A percentile compares a stretch with the other conserved stretches of the same genome.
Evolutionary conservation across 495 filamentous ascomycete genomes (phyloP).

Genomic region (Hyaloscypha bicolor): DNA sequence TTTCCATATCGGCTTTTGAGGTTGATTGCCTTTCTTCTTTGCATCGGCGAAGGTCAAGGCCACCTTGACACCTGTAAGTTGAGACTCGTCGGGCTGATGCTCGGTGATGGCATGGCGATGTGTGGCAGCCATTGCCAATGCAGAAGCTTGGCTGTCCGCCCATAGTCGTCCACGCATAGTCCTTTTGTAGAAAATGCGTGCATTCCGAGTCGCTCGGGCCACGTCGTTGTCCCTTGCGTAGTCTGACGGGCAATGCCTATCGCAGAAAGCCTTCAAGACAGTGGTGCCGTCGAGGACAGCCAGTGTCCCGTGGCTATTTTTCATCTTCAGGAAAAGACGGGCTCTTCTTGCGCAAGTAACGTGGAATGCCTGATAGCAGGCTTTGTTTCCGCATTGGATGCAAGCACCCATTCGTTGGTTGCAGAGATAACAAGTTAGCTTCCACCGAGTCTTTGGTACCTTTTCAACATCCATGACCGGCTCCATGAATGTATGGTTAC

Average conservation of each 20-base stretch:
- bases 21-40: constrained; percentile 70
- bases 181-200: constrained; percentile 76
- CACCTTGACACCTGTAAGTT: constrained; percentile 54
- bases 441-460: constrained; percentile 92
- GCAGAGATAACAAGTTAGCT: constrained; percentile 94
- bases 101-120: constrained; percentile 62
- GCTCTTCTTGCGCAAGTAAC: constrained; percentile 92
- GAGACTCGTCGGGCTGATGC: constrained; percentile 56
- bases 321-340: constrained; percentile 93
- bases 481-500: constrained; percentile 98
- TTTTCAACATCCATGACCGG: constrained; percentile 97
- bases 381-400: constrained; percentile 97
- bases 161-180: constrained; percentile 85
- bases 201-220: constrained; percentile 47
- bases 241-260: constrained; percentile 91
- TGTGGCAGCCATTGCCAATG: constrained; percentile 72
- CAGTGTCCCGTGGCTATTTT: constrained; percentile 77
- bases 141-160: constrained; percentile 88
- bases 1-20: constrained; percentile 81
- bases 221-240: constrained; percentile 86
- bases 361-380: constrained; percentile 97
- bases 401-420: constrained; percentile 97
- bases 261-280: constrained; percentile 90
- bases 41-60: constrained; percentile 68
- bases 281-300: constrained; percentile 82